Conservation (phyloP, 2,329 filamentous ascomycete species). For the Penicillium paneum region DNA sequence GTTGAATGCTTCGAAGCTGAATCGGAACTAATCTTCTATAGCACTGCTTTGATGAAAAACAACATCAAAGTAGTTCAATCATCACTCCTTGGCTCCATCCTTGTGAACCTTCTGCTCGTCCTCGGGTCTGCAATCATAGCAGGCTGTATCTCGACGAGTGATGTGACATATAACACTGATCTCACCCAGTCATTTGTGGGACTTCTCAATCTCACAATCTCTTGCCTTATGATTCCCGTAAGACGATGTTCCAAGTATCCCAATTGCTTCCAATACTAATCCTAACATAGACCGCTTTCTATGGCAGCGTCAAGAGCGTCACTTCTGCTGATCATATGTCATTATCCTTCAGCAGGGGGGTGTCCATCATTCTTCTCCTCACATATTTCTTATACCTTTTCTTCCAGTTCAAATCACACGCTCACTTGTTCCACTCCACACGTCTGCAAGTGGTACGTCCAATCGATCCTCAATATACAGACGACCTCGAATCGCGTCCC, state of each 20-base stretch:
- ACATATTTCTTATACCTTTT: constrained; percentile 7
- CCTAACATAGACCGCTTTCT: constrained; percentile 65
- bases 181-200: constrained; percentile 92
- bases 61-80: constrained; percentile 87
- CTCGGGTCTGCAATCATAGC: constrained; percentile 83
- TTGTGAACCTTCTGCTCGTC: constrained; percentile 81
- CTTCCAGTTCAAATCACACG: constrained; percentile 17
- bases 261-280: constrained; percentile 28
- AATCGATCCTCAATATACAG: background rate
- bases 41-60: constrained; percentile 45
- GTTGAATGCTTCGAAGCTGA: constrained; percentile 29
- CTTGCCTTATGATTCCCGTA: constrained; percentile 80
- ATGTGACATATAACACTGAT: constrained; percentile 90
- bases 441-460: background rate
- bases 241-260: constrained; percentile 25
- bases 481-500: constrained; percentile 12
- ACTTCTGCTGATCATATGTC: constrained; percentile 56
- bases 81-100: constrained; percentile 77
- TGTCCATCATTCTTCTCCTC: background rate
- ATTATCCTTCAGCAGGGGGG: constrained; percentile 72
- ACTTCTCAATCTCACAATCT: constrained; percentile 79
- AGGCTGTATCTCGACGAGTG: constrained; percentile 74
- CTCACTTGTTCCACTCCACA: background rate
- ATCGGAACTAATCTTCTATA: constrained; percentile 9
- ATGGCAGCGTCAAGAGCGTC: constrained; percentile 71